These are phyloP conservation scores for Daucus carota DNA, from an alignment of 129 eudicot genomes.

Conservation along the genomic window DNA sequence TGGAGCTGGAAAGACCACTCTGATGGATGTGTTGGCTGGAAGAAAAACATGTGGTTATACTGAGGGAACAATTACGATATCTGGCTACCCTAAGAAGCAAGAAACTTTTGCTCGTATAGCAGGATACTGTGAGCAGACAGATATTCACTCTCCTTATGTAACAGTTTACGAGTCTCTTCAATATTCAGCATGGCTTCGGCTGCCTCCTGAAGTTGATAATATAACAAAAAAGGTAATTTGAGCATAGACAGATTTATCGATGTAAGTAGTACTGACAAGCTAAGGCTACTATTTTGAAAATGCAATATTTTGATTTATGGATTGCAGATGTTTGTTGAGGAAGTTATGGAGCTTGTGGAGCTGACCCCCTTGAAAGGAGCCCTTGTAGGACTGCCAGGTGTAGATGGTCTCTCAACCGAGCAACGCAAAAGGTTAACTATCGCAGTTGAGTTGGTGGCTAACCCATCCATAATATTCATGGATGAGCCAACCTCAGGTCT, in stretches of 20 bases:
- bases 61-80: constrained; percentile 57
- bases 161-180: constrained; percentile 68
- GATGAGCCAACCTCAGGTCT: constrained; percentile 97
- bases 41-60: constrained; percentile 84
- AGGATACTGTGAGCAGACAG: constrained; percentile 88
- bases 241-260: neutral
- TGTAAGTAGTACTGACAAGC: neutral
- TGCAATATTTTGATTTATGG: neutral
- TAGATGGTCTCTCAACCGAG: constrained; percentile 88
- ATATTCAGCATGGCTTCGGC: constrained; percentile 84
- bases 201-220: constrained; percentile 67
- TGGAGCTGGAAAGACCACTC: constrained; percentile 94
- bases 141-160: constrained; percentile 87
- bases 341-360: constrained; percentile 88
- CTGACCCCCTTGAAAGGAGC: constrained; percentile 59
- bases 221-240: constrained; percentile 55
- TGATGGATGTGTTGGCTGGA: constrained; percentile 86
- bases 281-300: neutral
- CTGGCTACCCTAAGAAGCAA: constrained; percentile 87
- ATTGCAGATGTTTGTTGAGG: constrained; percentile 73
- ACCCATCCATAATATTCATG: constrained; percentile 90
- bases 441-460: constrained; percentile 88
- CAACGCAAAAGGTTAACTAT: constrained; percentile 79
- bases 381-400: constrained; percentile 86
- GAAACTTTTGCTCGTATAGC: constrained; percentile 88